Conservation (phyloP, 2,329 filamentous ascomycete species). For the Parafenestella ontariensis region DNA sequence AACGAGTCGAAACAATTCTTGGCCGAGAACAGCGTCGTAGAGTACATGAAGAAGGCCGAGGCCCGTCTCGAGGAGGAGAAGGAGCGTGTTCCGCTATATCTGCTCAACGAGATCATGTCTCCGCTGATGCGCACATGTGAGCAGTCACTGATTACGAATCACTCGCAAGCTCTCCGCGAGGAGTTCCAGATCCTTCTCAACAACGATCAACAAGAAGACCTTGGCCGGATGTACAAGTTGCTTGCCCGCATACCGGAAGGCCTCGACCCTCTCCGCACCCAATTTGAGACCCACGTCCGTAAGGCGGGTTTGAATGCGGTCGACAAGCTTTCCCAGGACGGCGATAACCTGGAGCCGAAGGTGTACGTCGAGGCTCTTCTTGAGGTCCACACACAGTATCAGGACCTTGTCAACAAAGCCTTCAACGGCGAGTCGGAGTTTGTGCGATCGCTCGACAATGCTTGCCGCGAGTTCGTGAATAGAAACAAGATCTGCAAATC, state of each 20-base stretch:
- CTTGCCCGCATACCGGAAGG: conserved; percentile 89
- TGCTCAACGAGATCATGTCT: conserved; percentile 87
- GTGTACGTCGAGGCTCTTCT: conserved; percentile 94
- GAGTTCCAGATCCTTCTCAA: conserved; percentile 95
- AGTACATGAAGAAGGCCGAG: conserved; percentile 99
- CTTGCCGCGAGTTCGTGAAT: conserved; percentile 97
- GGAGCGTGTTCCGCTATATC: conserved; percentile 87
- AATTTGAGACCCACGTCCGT: conserved; percentile 91
- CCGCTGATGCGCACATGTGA: conserved; percentile 88
- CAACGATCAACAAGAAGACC: conserved; percentile 92
- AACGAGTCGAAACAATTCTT: conserved; percentile 94
- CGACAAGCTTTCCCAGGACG: conserved; percentile 86
- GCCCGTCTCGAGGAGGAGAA: conserved; percentile 88
- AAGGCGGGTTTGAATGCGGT: conserved; percentile 89
- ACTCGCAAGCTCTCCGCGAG: conserved; percentile 84
- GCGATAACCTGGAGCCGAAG: conserved; percentile 92
- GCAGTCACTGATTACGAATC: conserved; percentile 85
- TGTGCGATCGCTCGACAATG: conserved; percentile 93
- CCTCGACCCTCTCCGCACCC: conserved; percentile 82
- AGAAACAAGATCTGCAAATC: conserved; percentile 95
- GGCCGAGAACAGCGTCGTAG: conserved; percentile 94
- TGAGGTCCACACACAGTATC: conserved; percentile 93
- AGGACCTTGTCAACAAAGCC: conserved; percentile 86
- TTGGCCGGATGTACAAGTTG: conserved; percentile 94
- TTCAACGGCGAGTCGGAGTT: conserved; percentile 98